Evolutionary conservation across 2,329 filamentous ascomycete genomes (phyloP).

Genomic region (Botrytis tulipae): DNA sequence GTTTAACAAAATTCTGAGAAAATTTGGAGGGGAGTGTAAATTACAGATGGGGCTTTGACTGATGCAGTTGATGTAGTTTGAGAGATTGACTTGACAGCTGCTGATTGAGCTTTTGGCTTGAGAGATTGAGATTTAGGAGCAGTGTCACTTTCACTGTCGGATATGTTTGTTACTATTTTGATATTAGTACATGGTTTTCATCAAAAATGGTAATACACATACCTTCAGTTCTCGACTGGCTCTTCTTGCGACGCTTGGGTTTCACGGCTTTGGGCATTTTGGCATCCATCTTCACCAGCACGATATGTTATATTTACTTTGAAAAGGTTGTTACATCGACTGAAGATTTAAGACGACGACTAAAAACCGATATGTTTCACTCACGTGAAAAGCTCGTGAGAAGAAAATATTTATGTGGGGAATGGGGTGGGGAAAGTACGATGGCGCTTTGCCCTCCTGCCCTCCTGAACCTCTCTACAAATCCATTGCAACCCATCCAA

Average conservation of each 20-base stretch:
- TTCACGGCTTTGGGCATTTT: conserved; percentile 10
- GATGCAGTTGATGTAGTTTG: not conserved
- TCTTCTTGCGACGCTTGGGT: conserved; percentile 22
- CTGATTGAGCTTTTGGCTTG: not conserved
- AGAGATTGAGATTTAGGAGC: not conserved
- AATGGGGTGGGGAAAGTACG: not conserved
- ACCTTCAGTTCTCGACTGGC: conserved; percentile 22
- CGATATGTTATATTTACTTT: not conserved
- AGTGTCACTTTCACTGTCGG: conserved; percentile 19
- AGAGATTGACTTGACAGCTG: not conserved
- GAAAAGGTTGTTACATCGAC: not conserved
- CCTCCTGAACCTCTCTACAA: not conserved
- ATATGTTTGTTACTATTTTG: conserved; percentile 2
- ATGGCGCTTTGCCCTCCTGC: not conserved
- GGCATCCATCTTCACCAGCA: conserved; percentile 7
- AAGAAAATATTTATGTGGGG: conserved; percentile 14
- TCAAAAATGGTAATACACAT: not conserved
- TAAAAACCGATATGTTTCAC: not conserved
- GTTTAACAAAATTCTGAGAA: not conserved
- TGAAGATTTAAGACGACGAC: not conserved
- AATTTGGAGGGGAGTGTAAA: too few relatives aligned
- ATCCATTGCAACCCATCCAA: not conserved
- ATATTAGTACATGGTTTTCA: not conserved
- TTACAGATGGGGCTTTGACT: conserved; percentile 8
- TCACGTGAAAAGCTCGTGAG: conserved; percentile 18